Conservation (phyloP, 306 rosid genomes). For the Purshia tridentata region DNA sequence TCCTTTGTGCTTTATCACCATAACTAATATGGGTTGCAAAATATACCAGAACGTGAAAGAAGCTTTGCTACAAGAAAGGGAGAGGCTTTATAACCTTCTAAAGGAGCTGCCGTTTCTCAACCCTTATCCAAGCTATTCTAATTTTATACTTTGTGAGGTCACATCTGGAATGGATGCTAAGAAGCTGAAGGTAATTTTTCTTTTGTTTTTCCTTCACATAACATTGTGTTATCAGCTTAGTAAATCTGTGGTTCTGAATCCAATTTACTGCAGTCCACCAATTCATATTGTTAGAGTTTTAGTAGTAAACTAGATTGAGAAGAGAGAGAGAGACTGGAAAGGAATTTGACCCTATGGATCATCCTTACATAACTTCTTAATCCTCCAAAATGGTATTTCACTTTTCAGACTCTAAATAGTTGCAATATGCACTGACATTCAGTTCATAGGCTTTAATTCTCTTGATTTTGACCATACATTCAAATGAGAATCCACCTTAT, state of each 20-base stretch:
- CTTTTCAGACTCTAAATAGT: too few species aligned
- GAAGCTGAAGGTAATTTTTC: slow-evolving; percentile 71
- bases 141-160: slow-evolving; percentile 93
- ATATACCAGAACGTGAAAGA: slow-evolving; percentile 72
- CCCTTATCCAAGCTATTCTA: slow-evolving; percentile 89
- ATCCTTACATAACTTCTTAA: not conserved
- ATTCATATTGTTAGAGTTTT: not conserved
- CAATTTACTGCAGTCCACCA: not conserved
- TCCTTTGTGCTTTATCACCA: slow-evolving; percentile 5
- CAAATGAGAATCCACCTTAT: too few species aligned
- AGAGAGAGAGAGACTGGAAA: not conserved
- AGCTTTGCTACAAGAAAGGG: slow-evolving; percentile 76
- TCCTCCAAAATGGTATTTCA: too few species aligned
- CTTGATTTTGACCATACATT: too few species aligned
- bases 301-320: not conserved
- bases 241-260: not conserved
- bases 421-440: too few species aligned
- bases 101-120: slow-evolving; percentile 67
- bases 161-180: slow-evolving; percentile 79
- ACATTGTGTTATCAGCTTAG: not conserved
- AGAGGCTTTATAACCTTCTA: slow-evolving; percentile 65
- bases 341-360: not conserved
- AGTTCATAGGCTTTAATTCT: too few species aligned
- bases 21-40: slow-evolving; percentile 32
- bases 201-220: not conserved